phyloP scores from a whole-genome alignment of 257 asterid species.

The Lycium ferocissimum region DNA sequence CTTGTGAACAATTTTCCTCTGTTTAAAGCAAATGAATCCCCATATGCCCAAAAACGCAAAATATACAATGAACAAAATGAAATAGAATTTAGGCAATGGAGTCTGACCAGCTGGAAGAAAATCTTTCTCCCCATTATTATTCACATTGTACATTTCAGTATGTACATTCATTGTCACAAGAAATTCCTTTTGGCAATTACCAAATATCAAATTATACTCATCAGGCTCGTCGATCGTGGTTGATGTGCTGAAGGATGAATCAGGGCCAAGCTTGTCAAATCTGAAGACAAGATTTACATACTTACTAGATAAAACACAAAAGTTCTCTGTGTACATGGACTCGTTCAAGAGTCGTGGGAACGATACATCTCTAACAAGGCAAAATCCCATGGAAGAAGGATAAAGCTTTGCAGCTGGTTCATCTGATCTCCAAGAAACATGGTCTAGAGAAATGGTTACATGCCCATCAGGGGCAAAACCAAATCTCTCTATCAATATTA shows the following conservation, averaged over 20 bases:
- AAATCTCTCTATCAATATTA: constrained; percentile 41
- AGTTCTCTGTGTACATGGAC: constrained; percentile 35
- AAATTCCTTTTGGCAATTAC: constrained; percentile 40
- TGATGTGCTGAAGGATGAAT: constrained; percentile 34
- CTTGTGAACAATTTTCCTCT: constrained; percentile 35
- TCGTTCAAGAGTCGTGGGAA: constrained; percentile 41
- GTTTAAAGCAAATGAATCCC: constrained; percentile 36
- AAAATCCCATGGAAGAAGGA: constrained; percentile 46
- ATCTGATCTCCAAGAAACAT: constrained; percentile 37
- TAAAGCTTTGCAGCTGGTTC: constrained; percentile 36
- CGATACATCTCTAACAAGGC: constrained; percentile 39
- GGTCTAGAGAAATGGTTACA: constrained; percentile 33
- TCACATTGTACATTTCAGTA: constrained; percentile 42
- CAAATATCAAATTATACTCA: constrained; percentile 43
- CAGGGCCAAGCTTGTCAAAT: constrained; percentile 36
- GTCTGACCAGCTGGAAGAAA: constrained; percentile 47
- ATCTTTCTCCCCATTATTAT: constrained; percentile 30
- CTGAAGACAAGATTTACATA: constrained; percentile 33
- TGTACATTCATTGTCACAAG: constrained; percentile 41
- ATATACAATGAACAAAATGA: constrained; percentile 34
- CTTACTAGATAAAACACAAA: constrained; percentile 41
- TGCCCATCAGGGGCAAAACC: constrained; percentile 37
- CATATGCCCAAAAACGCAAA: constrained; percentile 28
- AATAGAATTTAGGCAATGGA: constrained; percentile 34
- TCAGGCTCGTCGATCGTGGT: constrained; percentile 29